phyloP scores from a whole-genome alignment of 192 early-diverging fungal genomes.

The Podila verticillata region DNA sequence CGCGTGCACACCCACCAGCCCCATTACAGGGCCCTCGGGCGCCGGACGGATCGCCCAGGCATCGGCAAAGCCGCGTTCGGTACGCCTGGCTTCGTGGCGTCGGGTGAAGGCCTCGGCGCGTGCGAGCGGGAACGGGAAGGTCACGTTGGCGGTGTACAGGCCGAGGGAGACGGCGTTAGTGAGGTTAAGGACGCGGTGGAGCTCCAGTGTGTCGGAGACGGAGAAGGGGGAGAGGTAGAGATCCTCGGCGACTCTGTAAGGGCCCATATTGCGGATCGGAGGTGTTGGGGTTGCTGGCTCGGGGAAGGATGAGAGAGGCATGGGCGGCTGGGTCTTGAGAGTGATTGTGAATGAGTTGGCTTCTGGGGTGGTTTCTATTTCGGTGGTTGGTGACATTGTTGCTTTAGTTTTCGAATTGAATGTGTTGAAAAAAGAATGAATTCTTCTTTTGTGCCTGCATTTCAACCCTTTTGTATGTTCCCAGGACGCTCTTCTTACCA shows the following conservation, averaged over 20 bases:
- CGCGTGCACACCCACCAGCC: slow-evolving; percentile 4
- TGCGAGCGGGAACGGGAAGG: background rate
- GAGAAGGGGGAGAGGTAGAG: background rate
- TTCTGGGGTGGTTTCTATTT: too few relatives aligned
- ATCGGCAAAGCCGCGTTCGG: background rate
- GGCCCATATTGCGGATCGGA: background rate
- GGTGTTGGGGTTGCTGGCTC: background rate
- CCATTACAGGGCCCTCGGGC: slow-evolving; percentile 24
- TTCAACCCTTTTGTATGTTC: too few relatives aligned
- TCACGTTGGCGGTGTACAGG: slow-evolving; percentile 1
- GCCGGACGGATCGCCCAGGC: slow-evolving; percentile 24
- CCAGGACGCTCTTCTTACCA: too few relatives aligned
- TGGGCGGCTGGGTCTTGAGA: too few relatives aligned
- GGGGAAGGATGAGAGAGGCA: too few relatives aligned
- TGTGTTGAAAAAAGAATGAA: too few relatives aligned
- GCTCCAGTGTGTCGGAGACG: background rate
- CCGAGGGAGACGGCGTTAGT: background rate
- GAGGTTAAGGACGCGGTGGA: background rate
- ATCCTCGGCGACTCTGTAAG: background rate
- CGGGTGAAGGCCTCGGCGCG: background rate
- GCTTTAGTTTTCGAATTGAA: too few relatives aligned
- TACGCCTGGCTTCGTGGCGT: background rate
- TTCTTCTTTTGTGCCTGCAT: too few relatives aligned
- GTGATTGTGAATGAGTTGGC: too few relatives aligned
- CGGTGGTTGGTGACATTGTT: too few relatives aligned